A percentile compares a stretch with the other conserved stretches of the same genome.
Evolutionary conservation across 192 early-diverging fungal species (phyloP).

Genomic region (Entomortierella lignicola): DNA sequence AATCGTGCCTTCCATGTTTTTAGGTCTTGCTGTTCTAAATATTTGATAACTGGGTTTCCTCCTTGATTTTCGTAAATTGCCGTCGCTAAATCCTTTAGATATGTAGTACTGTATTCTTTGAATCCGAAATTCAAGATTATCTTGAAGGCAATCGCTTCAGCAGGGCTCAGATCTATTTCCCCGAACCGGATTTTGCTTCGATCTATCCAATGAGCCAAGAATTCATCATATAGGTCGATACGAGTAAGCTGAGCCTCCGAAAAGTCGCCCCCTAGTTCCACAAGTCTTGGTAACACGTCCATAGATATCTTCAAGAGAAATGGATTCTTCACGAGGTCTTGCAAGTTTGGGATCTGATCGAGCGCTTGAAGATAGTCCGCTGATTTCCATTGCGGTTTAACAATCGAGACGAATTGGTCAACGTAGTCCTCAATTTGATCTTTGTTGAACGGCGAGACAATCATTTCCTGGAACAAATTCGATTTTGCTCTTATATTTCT

Average conservation of each 20-base stretch:
- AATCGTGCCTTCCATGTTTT: slow-evolving; percentile 7
- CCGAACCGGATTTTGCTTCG: background rate
- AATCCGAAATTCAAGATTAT: slow-evolving; percentile 2
- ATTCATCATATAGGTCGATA: slow-evolving; percentile 9
- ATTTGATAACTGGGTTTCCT: slow-evolving; percentile 12
- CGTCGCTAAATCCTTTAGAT: background rate
- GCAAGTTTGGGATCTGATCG: background rate
- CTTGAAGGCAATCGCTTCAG: background rate
- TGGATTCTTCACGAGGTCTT: slow-evolving; percentile 3
- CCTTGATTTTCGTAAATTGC: slow-evolving; percentile 9
- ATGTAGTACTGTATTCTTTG: background rate
- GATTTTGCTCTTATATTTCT: background rate
- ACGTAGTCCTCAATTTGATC: slow-evolving; percentile 1
- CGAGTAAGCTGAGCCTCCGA: background rate
- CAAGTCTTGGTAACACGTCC: background rate
- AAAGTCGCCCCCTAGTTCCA: background rate
- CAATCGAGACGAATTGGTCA: background rate
- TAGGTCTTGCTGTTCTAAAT: background rate
- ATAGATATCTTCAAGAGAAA: slow-evolving; percentile 2
- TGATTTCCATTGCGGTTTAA: background rate
- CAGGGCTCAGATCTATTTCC: background rate
- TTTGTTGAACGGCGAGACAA: background rate
- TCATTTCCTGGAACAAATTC: background rate
- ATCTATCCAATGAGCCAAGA: slow-evolving; percentile 20
- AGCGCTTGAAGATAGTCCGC: background rate